Evolutionary conservation across 75 land plant genomes (phyloP), one percentile per base, ranked within the genome.

Genomic region (Sequoia sempervirens): DNA sequence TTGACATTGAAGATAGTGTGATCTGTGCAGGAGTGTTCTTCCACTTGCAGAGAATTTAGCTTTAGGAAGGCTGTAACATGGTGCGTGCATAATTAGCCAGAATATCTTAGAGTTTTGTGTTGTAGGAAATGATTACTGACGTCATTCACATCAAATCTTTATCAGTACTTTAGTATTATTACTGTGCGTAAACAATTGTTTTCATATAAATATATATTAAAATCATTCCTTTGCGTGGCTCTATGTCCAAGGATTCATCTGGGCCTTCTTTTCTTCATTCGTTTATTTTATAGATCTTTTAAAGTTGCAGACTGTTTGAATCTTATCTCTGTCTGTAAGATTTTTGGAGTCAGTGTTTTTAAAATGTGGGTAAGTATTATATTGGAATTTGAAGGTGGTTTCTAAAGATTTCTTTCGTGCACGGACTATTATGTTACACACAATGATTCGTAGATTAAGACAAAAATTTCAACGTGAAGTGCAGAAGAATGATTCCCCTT

Each of bases 11-110:
- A 70, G 36, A 70, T 61, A 70, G 36, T 70, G 36, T 70, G 32
- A 32, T 30, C 36, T 70, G 73, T 64, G 68, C 64, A 15, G 52
- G 26, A 23, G 6, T 28, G 26, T 8, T 61, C 5, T 61, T 61
- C 66, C 66, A 61, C 66, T 61, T 58, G 72, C 72, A 68, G 72
- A 68, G 72, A 58, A 68, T 66, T n/a, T 68, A 30, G 72, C 72
- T 68, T 68, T n/a, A 10, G 13, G 34, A 68, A 30, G 34, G 34
- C 68, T 23, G 68, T 64, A 64, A 5, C 28, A 64, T 64, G 68
- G 8, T 64, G 36, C 37, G 9, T 10, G 73, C 73, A 70, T 28
- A 32, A 70, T 70, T 30, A 70, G 36, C 36, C 36, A 70, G 73
- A 70, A 61, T 61, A 20, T 1, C 70, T 66, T 66, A 34, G 2